Evolutionary conservation across 768 basidiomycete species (phyloP).

Genomic region (Boletus reticuloceps): DNA sequence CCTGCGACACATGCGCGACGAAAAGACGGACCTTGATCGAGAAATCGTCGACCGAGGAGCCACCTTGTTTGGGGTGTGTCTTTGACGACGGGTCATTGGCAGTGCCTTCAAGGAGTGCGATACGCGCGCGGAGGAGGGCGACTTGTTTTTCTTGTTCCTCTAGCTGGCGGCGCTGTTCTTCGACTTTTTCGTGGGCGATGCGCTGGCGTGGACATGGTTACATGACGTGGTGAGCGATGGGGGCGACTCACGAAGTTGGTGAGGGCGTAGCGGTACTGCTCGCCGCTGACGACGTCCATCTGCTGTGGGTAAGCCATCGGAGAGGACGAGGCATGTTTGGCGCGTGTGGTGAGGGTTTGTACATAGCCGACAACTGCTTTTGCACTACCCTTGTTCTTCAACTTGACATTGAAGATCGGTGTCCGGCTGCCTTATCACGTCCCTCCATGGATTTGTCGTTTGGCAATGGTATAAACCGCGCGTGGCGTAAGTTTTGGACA

Average conservation of each 20-base stretch:
- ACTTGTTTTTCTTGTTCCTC: constrained; percentile 85
- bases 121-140: constrained; percentile 34
- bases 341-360: background rate
- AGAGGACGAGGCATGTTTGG: background rate
- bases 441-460: too few relatives aligned
- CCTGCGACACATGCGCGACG: too few relatives aligned
- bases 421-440: too few relatives aligned
- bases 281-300: constrained; percentile 41
- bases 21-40: constrained; percentile 67
- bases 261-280: constrained; percentile 81
- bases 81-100: constrained; percentile 40
- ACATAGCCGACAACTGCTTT: background rate
- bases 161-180: constrained; percentile 73
- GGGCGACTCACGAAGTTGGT: constrained; percentile 66
- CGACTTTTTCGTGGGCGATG: constrained; percentile 87
- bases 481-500: too few relatives aligned
- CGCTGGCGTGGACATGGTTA: constrained; percentile 35
- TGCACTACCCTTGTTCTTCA: too few relatives aligned
- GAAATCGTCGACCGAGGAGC: constrained; percentile 79
- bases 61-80: constrained; percentile 37
- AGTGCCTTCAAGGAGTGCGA: constrained; percentile 42
- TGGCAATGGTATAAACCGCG: too few relatives aligned
- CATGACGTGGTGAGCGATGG: background rate
- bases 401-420: too few relatives aligned
- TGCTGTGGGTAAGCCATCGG: constrained; percentile 14